Evolutionary conservation across 257 asterid genomes (phyloP).

Genomic region (Verbena officinalis): DNA sequence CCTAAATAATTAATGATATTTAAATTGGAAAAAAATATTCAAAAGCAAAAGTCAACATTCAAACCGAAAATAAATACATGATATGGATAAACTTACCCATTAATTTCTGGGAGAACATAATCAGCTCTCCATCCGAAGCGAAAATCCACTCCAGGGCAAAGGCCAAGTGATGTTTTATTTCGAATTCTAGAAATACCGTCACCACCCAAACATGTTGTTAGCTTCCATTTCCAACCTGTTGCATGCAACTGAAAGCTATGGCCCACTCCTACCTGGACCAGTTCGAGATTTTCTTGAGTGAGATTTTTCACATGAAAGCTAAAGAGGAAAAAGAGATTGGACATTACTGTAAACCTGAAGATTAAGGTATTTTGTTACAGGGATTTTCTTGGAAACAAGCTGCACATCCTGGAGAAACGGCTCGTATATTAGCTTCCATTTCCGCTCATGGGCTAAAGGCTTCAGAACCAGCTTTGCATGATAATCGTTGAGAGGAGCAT

Average conservation of each 20-base stretch:
- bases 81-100: conserved; percentile 58
- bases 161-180: conserved; percentile 85
- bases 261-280: conserved; percentile 86
- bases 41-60: no score
- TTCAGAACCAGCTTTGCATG: conserved; percentile 90
- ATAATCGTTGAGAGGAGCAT: conserved; percentile 83
- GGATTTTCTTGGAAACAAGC: conserved; percentile 92
- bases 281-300: neutral
- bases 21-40: no score
- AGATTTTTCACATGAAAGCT: conserved; percentile 10
- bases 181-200: conserved; percentile 81
- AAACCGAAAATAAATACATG: no score
- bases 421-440: conserved; percentile 87
- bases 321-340: conserved; percentile 15
- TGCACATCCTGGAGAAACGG: conserved; percentile 87
- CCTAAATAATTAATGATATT: no score
- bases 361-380: conserved; percentile 78
- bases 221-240: conserved; percentile 99
- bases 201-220: conserved; percentile 79
- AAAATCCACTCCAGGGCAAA: conserved; percentile 90
- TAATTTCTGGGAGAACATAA: conserved; percentile 87
- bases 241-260: conserved; percentile 89
- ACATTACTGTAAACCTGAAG: conserved; percentile 84
- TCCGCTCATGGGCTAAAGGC: conserved; percentile 80
- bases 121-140: conserved; percentile 98